Conservation (phyloP, 1,139 yeast genomes). For the Zygoascus meyerae region DNA sequence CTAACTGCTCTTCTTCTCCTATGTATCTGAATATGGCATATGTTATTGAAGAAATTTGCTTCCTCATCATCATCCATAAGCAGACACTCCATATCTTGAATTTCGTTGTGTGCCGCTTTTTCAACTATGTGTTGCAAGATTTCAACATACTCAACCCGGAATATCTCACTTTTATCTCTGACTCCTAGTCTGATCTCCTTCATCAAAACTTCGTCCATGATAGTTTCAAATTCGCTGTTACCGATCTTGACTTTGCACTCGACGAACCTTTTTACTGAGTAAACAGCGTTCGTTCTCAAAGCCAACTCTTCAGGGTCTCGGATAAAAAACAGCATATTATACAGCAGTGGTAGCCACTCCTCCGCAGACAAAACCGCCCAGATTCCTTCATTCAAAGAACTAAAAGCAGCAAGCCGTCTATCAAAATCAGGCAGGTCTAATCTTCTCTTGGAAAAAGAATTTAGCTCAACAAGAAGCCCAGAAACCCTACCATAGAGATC, state of each 20-base stretch:
- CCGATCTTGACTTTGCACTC: conserved; percentile 37
- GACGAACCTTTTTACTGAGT: conserved; percentile 56
- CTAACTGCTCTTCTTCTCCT: conserved; percentile 80
- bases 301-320: conserved; percentile 78
- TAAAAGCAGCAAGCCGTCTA: conserved; percentile 62
- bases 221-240: background rate
- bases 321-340: conserved; percentile 62
- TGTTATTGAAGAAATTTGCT: conserved; percentile 74
- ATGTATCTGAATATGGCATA: conserved; percentile 78
- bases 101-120: conserved; percentile 41
- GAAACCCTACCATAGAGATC: conserved; percentile 44
- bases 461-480: conserved; percentile 53
- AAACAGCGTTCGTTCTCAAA: conserved; percentile 71
- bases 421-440: conserved; percentile 78
- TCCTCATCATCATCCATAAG: conserved; percentile 70
- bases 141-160: conserved; percentile 65
- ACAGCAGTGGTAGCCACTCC: conserved; percentile 79
- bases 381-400: conserved; percentile 51
- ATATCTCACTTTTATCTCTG: conserved; percentile 54
- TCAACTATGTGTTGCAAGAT: conserved; percentile 59
- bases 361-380: conserved; percentile 42
- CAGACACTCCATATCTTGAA: conserved; percentile 64
- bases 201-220: conserved; percentile 41
- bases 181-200: conserved; percentile 69
- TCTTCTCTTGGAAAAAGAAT: conserved; percentile 58